A percentile compares a stretch with the other conserved stretches of the same genome.
These are phyloP conservation scores for Hymenoscyphus repandus DNA, from an alignment of 2,329 filamentous ascomycete species.

Conservation along the genomic window DNA sequence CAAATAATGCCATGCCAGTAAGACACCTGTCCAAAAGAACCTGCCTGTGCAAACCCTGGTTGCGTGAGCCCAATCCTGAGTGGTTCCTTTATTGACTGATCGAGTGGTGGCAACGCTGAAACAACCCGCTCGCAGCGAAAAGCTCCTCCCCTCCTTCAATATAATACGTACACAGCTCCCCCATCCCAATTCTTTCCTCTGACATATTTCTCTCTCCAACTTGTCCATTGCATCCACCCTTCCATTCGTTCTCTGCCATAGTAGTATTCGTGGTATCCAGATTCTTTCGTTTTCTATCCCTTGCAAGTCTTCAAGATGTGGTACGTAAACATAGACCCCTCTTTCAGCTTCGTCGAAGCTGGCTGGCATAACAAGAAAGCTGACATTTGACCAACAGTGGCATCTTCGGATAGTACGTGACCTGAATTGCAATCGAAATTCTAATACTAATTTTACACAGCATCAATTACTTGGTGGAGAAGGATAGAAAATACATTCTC, in stretches of 20 bases:
- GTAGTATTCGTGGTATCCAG: not conserved
- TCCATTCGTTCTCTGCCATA: constrained; percentile 3
- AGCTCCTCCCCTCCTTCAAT: not conserved
- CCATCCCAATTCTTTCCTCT: not conserved
- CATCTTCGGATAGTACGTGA: constrained; percentile 14
- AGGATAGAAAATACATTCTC: constrained; percentile 94
- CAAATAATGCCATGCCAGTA: too few relatives aligned
- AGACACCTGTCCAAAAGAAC: too few relatives aligned
- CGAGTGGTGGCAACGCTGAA: too few relatives aligned
- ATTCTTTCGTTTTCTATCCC: constrained; percentile 3
- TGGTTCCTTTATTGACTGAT: not conserved
- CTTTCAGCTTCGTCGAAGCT: constrained; percentile 2
- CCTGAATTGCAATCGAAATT: not conserved
- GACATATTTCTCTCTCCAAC: not conserved
- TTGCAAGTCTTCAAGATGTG: constrained; percentile 10
- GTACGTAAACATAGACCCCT: constrained; percentile 12
- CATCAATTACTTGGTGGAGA: constrained; percentile 92
- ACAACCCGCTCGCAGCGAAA: not conserved
- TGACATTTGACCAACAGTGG: constrained; percentile 10
- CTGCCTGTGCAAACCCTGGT: too few relatives aligned
- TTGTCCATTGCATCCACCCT: not conserved
- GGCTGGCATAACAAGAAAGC: not conserved
- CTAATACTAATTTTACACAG: constrained; percentile 1
- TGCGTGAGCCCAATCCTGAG: not conserved
- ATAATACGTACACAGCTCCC: not conserved